These are phyloP conservation scores for Tieghemiomyces parasiticus DNA, from an alignment of 192 early-diverging fungal species.

Conservation along the genomic window DNA sequence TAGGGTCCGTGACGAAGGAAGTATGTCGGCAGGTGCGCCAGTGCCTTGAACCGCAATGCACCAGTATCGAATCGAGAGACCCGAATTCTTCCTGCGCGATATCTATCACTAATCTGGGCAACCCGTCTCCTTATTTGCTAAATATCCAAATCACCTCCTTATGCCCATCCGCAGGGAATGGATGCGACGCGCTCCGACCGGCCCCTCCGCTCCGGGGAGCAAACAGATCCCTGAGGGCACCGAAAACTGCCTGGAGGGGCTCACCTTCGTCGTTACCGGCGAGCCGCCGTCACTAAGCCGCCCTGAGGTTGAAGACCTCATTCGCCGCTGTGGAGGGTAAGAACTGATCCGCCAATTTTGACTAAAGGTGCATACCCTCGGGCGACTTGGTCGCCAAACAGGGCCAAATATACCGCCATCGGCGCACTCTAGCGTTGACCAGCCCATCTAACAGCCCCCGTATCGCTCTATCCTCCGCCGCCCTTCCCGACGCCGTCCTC, in stretches of 20 bases:
- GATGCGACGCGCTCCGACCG: slow-evolving; percentile 13
- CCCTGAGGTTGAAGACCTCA: slow-evolving; percentile 61
- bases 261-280: slow-evolving; percentile 91
- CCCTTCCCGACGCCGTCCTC: no score
- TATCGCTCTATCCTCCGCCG: no score
- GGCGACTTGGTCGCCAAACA: no score
- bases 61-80: background rate
- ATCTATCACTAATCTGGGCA: background rate
- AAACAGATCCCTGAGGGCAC: slow-evolving; percentile 56
- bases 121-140: background rate
- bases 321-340: slow-evolving; percentile 81
- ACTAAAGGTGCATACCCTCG: no score
- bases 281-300: slow-evolving; percentile 63
- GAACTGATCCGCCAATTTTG: no score
- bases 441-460: no score
- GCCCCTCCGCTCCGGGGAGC: slow-evolving; percentile 41
- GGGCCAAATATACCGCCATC: no score
- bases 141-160: background rate
- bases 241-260: slow-evolving; percentile 46
- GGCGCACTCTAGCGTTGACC: no score
- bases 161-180: background rate
- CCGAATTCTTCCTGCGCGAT: background rate
- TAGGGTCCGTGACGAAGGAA: background rate
- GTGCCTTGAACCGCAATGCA: background rate
- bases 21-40: background rate